These are phyloP conservation scores for Jimgerdemannia flammicorona DNA, from an alignment of 192 early-diverging fungal genomes.

Conservation along the genomic window DNA sequence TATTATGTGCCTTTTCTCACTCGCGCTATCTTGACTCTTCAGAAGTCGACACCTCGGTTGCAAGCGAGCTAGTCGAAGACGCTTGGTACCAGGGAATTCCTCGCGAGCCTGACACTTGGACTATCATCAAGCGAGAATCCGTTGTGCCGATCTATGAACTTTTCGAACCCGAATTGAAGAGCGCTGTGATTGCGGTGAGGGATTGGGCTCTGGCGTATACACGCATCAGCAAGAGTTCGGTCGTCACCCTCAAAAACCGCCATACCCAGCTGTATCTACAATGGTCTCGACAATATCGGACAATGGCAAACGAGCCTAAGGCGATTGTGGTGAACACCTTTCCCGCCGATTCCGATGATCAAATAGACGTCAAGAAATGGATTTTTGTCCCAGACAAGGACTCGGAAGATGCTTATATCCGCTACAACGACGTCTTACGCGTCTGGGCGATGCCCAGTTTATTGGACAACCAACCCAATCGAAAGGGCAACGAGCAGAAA, in stretches of 20 bases:
- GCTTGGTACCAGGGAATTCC: background rate
- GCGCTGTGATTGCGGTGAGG: background rate
- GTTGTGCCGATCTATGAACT: background rate
- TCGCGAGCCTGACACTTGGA: background rate
- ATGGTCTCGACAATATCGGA: background rate
- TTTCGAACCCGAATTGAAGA: background rate
- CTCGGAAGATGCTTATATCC: background rate
- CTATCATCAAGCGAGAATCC: background rate
- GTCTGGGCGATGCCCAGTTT: too few species aligned
- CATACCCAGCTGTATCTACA: background rate
- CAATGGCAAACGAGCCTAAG: background rate
- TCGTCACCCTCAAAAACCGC: background rate
- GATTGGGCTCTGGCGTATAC: background rate
- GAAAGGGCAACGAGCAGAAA: background rate
- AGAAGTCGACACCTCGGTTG: too few species aligned
- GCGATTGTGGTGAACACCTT: background rate
- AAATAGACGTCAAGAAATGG: background rate
- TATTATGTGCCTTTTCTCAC: too few species aligned
- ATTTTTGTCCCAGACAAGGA: background rate
- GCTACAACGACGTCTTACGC: background rate
- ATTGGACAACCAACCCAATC: background rate
- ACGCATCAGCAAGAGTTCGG: background rate
- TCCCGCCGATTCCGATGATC: background rate
- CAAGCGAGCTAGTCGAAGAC: too few species aligned
- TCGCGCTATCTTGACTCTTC: too few species aligned